Evolutionary conservation across 371 early-diverging fungal genomes (phyloP), one percentile per base, ranked within the genome.

Genomic region (Lichtheimia ramosa): DNA sequence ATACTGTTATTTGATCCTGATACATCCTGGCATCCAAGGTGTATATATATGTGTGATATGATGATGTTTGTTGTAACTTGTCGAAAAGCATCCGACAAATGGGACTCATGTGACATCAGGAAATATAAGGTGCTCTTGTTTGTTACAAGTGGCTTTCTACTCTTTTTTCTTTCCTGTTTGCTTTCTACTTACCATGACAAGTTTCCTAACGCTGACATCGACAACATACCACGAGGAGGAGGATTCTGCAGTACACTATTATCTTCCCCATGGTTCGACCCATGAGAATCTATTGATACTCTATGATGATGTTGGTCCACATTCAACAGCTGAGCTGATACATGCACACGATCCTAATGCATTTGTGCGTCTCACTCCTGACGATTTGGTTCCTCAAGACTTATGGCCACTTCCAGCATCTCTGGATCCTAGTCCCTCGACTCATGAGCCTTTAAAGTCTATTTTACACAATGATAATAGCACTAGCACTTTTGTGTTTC

Each of bases 261-360:
- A 46, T 46, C 21, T 18, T 46, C 46, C 46, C 6, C 8, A 34
- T 21, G 46, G 46, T 16, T 46, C 46, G 2, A 46, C 46, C 16
- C 46, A 46, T 16, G 46, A 46, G 18, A 21, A 46, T 21, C 46
- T 46, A 21, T 46, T 46, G 46, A 5, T 46, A 16, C 46, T 46
- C 2, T 46, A 46, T 21, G 46, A n/a, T 14, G 46, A 12, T 4
- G 28, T 5, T 8, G 56, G 56, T 25, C 21, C 41, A 0, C 34
- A 34, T 34, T 41, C 56, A n/a, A 55, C 56, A 5, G 56, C 56
- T n/a, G 56, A 55, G 24, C 16, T 55, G 25, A 25, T 55, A n/a
- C 43, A 55, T 43, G 43, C 23, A 7, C 41, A 25, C 6, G 21
- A 41, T 15, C 20, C 15, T 28, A 23, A 25, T 23, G 43, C 43